Conservation (phyloP, 148 eudicot genomes). For the Selenicereus undatus region DNA sequence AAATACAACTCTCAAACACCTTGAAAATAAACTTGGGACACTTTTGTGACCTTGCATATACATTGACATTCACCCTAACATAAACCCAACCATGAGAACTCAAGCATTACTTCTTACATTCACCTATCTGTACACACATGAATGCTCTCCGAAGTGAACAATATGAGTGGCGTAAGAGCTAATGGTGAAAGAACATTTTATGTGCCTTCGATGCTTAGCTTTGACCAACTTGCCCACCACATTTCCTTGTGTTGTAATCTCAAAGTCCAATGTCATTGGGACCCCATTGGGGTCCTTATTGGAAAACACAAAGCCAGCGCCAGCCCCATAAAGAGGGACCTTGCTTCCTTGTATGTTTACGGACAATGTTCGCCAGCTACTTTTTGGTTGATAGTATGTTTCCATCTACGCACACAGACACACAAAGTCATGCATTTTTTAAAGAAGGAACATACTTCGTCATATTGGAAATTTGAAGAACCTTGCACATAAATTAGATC, state of each 20-base stretch:
- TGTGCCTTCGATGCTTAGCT: conserved; percentile 38
- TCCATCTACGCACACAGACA: conserved; percentile 34
- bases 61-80: neutral
- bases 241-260: conserved; percentile 41
- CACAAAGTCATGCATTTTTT: neutral
- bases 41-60: neutral
- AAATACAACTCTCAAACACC: neutral
- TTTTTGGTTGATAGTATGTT: conserved; percentile 58
- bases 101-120: neutral
- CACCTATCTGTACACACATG: conserved; percentile 29
- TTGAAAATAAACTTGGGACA: neutral
- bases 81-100: neutral
- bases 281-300: conserved; percentile 23
- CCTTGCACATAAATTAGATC: no score
- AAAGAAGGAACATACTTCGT: neutral
- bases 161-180: conserved; percentile 21
- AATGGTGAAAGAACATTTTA: conserved; percentile 44
- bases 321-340: conserved; percentile 76
- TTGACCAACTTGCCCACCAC: conserved; percentile 54
- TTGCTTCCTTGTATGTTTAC: conserved; percentile 41
- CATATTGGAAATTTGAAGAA: neutral
- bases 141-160: conserved; percentile 31
- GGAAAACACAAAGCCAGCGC: conserved; percentile 33
- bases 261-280: conserved; percentile 53
- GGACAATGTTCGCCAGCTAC: conserved; percentile 32